Percentiles rank a stretch among this genome's conserved stretches.
Evolutionary conservation across 148 eudicot species (phyloP).

Genomic region (Chenopodium formosanum): DNA sequence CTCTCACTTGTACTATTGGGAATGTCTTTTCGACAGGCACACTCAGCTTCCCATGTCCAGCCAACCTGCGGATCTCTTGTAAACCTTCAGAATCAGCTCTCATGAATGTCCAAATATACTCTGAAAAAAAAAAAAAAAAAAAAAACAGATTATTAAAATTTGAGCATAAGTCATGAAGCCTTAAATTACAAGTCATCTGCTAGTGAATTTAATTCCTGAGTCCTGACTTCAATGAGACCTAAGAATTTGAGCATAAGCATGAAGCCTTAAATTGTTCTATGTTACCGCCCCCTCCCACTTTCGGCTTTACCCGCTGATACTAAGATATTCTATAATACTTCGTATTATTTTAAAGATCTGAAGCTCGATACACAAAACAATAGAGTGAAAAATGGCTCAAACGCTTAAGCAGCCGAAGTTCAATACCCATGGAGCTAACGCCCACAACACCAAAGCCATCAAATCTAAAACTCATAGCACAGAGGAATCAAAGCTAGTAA

Average conservation of each 20-base stretch:
- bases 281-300: background rate
- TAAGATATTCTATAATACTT: too few relatives aligned
- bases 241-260: background rate
- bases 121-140: slow-evolving; percentile 37
- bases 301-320: background rate
- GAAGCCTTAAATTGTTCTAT: background rate
- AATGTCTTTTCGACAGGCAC: slow-evolving; percentile 84
- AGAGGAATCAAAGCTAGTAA: too few relatives aligned
- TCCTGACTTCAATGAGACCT: background rate
- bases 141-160: background rate
- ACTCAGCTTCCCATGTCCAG: slow-evolving; percentile 72
- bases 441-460: too few relatives aligned
- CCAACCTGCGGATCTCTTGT: slow-evolving; percentile 63
- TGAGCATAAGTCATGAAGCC: too few relatives aligned
- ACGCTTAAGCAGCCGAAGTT: background rate
- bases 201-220: background rate
- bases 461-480: too few relatives aligned
- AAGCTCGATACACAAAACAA: too few relatives aligned
- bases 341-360: too few relatives aligned
- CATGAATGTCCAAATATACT: slow-evolving; percentile 90
- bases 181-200: background rate
- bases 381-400: too few relatives aligned
- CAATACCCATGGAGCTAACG: background rate
- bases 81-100: slow-evolving; percentile 92
- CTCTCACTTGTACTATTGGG: slow-evolving; percentile 72